Evolutionary conservation across 208 protist species (phyloP).

Genomic region (Leishmania tropica): DNA sequence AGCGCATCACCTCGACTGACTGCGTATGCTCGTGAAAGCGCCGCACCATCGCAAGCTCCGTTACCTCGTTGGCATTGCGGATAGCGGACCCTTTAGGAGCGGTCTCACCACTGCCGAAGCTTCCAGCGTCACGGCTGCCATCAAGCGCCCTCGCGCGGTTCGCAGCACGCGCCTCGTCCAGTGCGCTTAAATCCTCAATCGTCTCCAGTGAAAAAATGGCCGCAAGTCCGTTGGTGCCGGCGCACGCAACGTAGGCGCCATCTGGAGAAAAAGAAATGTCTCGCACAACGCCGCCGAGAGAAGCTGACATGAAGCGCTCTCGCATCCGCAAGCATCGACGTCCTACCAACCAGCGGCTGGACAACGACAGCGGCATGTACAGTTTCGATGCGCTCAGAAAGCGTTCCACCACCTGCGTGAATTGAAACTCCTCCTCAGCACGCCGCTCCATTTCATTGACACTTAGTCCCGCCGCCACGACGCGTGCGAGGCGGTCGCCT

Average conservation of each 20-base stretch:
- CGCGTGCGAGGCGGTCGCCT: conserved; percentile 42
- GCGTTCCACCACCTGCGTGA: conserved; percentile 70
- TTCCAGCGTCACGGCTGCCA: conserved; percentile 29
- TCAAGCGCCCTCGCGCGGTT: conserved; percentile 52
- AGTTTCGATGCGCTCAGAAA: conserved; percentile 76
- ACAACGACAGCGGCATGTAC: conserved; percentile 68
- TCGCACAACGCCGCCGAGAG: conserved; percentile 70
- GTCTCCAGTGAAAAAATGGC: conserved; percentile 72
- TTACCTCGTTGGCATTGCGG: conserved; percentile 83
- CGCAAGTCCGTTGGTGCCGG: conserved; percentile 72
- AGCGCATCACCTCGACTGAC: conserved; percentile 76
- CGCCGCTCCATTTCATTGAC: conserved; percentile 44
- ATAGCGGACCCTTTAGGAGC: conserved; percentile 21
- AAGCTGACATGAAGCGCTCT: conserved; percentile 69
- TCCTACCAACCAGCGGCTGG: conserved; percentile 54
- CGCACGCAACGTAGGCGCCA: conserved; percentile 64
- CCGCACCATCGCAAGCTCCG: conserved; percentile 70
- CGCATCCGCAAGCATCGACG: conserved; percentile 57
- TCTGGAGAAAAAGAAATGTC: conserved; percentile 73
- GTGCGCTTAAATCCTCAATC: conserved; percentile 63
- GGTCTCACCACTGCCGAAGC: conserved; percentile 14
- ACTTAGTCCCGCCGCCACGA: conserved; percentile 57
- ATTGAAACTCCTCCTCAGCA: conserved; percentile 39
- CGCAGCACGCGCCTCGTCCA: conserved; percentile 67
- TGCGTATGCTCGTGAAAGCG: conserved; percentile 75